phyloP scores from a whole-genome alignment of 1,139 yeast species.

The Yamadazyma oceani region DNA sequence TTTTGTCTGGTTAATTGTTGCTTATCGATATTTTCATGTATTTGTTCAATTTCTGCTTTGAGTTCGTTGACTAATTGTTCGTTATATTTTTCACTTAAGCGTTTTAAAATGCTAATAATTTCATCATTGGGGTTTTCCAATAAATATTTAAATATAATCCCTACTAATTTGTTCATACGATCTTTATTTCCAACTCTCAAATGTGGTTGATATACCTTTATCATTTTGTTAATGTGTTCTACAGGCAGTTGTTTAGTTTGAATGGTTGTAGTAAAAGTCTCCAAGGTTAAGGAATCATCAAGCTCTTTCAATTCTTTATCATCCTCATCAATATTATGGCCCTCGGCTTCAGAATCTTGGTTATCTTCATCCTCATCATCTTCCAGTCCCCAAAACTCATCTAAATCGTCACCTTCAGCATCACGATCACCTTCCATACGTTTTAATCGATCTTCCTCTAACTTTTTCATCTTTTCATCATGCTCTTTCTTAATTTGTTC shows the following conservation, averaged over 20 bases:
- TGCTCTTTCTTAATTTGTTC: slow-evolving; percentile 78
- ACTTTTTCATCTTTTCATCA: slow-evolving; percentile 61
- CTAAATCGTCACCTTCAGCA: slow-evolving; percentile 71
- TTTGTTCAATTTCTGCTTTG: slow-evolving; percentile 34
- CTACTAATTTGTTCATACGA: slow-evolving; percentile 63
- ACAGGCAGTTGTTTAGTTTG: slow-evolving; percentile 25
- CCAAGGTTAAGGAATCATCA: slow-evolving; percentile 49
- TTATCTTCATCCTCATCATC: slow-evolving; percentile 40
- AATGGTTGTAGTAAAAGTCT: slow-evolving; percentile 50
- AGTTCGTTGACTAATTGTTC: slow-evolving; percentile 55
- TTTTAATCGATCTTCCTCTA: slow-evolving; percentile 73
- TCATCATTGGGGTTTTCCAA: slow-evolving; percentile 22
- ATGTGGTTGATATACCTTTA: slow-evolving; percentile 70
- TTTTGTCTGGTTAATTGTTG: slow-evolving; percentile 47
- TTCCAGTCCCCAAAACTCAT: slow-evolving; percentile 58
- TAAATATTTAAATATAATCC: slow-evolving; percentile 64
- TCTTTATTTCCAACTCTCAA: slow-evolving; percentile 82
- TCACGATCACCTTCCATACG: slow-evolving; percentile 83
- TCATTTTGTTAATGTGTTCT: slow-evolving; percentile 53
- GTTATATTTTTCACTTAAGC: slow-evolving; percentile 65
- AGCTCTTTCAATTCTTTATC: slow-evolving; percentile 23
- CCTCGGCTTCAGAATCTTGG: no score
- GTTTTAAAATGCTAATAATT: slow-evolving; percentile 50
- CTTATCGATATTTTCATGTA: slow-evolving; percentile 48
- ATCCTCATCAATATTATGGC: no score